Evolutionary conservation across 2,329 filamentous ascomycete genomes (phyloP).

Genomic region (Pseudogymnoascus sp.): DNA sequence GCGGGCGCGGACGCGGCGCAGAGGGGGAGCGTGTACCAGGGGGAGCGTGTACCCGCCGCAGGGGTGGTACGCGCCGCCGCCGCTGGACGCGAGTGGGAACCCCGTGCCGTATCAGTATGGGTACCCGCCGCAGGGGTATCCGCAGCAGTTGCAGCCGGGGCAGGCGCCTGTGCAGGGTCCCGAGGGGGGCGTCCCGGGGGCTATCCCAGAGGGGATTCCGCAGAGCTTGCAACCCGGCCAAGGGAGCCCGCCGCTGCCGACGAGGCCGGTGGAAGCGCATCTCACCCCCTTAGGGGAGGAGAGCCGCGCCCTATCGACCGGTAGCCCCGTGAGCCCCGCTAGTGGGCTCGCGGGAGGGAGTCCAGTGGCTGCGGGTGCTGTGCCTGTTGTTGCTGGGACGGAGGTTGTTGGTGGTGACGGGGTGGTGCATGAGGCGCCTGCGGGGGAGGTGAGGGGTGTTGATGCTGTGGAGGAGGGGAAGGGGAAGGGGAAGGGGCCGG

Average conservation of each 20-base stretch:
- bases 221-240: neutral
- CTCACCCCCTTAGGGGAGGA: neutral
- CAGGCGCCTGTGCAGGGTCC: neutral
- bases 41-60: neutral
- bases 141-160: neutral
- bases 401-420: neutral
- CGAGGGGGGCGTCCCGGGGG: neutral
- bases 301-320: neutral
- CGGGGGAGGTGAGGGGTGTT: neutral
- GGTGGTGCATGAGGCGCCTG: neutral
- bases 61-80: neutral
- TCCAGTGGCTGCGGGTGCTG: neutral
- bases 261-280: neutral
- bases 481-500: slow-evolving; percentile 1
- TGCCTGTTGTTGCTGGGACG: neutral
- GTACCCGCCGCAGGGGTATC: neutral
- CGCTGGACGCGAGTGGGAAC: neutral
- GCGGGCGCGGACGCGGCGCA: neutral
- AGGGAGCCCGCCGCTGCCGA: neutral
- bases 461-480: neutral
- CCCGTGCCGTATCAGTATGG: neutral
- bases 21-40: neutral
- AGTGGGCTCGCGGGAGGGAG: neutral
- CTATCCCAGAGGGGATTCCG: too few relatives aligned
- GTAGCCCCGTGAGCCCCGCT: neutral